Percentiles rank a stretch among this genome's conserved stretches.
phyloP scores from a whole-genome alignment of 768 basidiomycete genomes.

The Serendipita sp. region DNA sequence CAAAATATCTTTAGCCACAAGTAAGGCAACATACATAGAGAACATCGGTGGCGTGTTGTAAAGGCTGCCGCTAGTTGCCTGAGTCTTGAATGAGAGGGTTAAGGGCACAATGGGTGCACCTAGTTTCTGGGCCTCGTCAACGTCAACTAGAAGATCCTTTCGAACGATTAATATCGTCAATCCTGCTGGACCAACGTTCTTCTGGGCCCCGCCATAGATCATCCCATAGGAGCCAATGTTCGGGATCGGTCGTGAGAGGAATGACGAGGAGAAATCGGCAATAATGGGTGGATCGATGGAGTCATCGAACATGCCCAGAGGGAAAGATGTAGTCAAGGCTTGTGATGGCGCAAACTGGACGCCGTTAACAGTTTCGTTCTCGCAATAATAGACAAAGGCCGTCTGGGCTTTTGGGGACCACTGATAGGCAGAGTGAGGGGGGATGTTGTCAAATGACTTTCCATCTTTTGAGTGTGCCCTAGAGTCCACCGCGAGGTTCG shows the following conservation, averaged over 20 bases:
- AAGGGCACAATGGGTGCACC: constrained; percentile 66
- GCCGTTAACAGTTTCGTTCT: constrained; percentile 97
- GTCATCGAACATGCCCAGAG: constrained; percentile 55
- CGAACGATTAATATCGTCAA: constrained; percentile 86
- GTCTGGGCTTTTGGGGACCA: constrained; percentile 53
- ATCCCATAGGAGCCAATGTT: constrained; percentile 78
- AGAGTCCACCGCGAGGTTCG: constrained; percentile 60
- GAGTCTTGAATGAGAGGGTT: constrained; percentile 67
- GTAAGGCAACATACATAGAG: constrained; percentile 74
- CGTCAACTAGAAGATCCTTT: constrained; percentile 86
- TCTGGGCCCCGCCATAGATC: constrained; percentile 94
- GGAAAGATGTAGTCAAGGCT: constrained; percentile 52
- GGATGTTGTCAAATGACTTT: constrained; percentile 67
- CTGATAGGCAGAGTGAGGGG: constrained; percentile 50
- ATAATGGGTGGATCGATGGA: constrained; percentile 60
- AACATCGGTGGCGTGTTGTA: constrained; percentile 92
- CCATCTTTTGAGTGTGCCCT: constrained; percentile 44
- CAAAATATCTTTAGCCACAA: constrained; percentile 63
- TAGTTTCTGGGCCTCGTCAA: constrained; percentile 57
- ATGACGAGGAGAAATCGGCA: constrained; percentile 89
- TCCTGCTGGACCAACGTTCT: constrained; percentile 93
- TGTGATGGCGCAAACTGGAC: constrained; percentile 62
- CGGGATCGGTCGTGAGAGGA: constrained; percentile 89
- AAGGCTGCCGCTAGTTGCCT: constrained; percentile 59
- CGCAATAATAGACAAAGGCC: constrained; percentile 93